Percentiles rank a stretch among this genome's conserved stretches.
Evolutionary conservation across 805 yeast species (phyloP).

Genomic region (Suhomyces sp.): DNA sequence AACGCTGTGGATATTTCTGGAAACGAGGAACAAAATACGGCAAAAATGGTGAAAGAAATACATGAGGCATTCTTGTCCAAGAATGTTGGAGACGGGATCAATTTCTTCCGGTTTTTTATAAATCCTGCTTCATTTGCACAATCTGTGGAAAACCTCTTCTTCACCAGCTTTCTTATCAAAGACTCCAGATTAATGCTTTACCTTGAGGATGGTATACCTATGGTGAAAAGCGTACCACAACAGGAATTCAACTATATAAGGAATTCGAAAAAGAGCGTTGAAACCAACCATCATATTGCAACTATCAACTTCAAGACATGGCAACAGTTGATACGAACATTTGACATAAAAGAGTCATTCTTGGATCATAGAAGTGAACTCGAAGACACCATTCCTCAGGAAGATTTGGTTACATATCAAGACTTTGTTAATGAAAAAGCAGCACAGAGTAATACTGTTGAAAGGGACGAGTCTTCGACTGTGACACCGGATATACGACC

Average conservation of each 20-base stretch:
- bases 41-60: conserved; percentile 59
- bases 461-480: no score
- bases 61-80: conserved; percentile 39
- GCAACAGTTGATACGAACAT: conserved; percentile 53
- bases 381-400: conserved; percentile 26
- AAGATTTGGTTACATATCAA: conserved; percentile 9
- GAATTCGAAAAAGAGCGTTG: conserved; percentile 21
- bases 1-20: conserved; percentile 50
- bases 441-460: no score
- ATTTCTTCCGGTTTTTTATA: conserved; percentile 63
- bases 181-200: conserved; percentile 63
- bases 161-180: conserved; percentile 73
- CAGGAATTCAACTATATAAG: conserved; percentile 17
- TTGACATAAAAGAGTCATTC: conserved; percentile 55
- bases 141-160: conserved; percentile 81
- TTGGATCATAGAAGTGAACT: conserved; percentile 42
- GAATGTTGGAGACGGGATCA: conserved; percentile 39
- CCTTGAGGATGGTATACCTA: conserved; percentile 47
- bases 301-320: conserved; percentile 68
- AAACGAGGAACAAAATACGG: conserved; percentile 54
- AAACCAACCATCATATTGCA: conserved; percentile 66
- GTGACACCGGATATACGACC: no score
- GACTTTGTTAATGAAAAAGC: not conserved
- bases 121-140: conserved; percentile 77
- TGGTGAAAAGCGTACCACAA: conserved; percentile 37